Percentiles rank a stretch among this genome's conserved stretches.
phyloP scores from a whole-genome alignment of 345 rosid species.

The Angophora floribunda region DNA sequence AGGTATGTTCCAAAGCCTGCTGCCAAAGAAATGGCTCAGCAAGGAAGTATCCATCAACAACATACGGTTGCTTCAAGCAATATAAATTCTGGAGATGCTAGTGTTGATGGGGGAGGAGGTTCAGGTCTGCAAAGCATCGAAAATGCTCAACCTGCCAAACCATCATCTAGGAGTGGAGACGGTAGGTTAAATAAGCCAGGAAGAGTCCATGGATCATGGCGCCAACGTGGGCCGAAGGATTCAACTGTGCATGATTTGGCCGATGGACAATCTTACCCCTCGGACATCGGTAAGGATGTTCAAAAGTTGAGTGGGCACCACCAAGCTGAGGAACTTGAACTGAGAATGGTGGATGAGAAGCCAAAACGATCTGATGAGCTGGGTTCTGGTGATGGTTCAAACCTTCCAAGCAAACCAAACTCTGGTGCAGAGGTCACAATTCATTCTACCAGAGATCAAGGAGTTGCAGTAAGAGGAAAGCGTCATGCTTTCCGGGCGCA shows the following conservation, averaged over 20 bases:
- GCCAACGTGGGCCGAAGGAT: slow-evolving; percentile 45
- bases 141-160: slow-evolving; percentile 16
- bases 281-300: slow-evolving; percentile 20
- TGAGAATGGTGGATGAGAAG: slow-evolving; percentile 30
- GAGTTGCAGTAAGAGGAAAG: slow-evolving; percentile 36
- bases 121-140: slow-evolving; percentile 25
- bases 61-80: slow-evolving; percentile 18
- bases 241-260: slow-evolving; percentile 20
- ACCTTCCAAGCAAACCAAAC: slow-evolving; percentile 34
- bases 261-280: slow-evolving; percentile 16
- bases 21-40: slow-evolving; percentile 83
- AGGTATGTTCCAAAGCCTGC: slow-evolving; percentile 81
- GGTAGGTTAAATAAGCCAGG: slow-evolving; percentile 48
- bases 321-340: slow-evolving; percentile 24
- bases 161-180: slow-evolving; percentile 38
- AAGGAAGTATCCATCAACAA: slow-evolving; percentile 36
- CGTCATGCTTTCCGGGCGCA: slow-evolving; percentile 42
- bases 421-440: slow-evolving; percentile 8
- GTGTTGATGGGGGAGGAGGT: slow-evolving; percentile 11
- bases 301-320: slow-evolving; percentile 34
- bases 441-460: slow-evolving; percentile 44
- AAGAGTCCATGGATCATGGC: slow-evolving; percentile 64
- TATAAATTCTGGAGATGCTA: slow-evolving; percentile 13
- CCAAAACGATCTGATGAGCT: slow-evolving; percentile 31
- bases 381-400: slow-evolving; percentile 46